A percentile compares a stretch with the other conserved stretches of the same genome.
Conservation (phyloP, 2,329 filamentous ascomycete genomes). For the Neoascochyta sp. region DNA sequence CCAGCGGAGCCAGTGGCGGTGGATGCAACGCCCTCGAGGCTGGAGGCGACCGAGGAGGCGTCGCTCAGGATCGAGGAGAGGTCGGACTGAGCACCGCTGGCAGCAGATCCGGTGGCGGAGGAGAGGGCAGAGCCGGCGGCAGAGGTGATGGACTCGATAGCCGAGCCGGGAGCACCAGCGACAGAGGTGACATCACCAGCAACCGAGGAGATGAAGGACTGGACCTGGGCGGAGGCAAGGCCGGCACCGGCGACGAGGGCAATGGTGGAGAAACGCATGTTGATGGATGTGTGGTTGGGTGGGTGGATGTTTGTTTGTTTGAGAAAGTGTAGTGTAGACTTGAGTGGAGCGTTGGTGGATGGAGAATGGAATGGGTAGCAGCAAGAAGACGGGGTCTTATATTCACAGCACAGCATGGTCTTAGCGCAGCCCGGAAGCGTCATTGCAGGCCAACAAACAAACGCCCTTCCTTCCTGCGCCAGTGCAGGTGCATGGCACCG, state of each 20-base stretch:
- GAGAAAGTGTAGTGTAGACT: conserved; percentile 10
- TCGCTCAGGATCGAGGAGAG: conserved; percentile 13
- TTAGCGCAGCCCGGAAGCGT: conserved; percentile 11
- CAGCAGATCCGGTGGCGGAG: conserved; percentile 8
- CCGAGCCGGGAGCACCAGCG: conserved; percentile 8
- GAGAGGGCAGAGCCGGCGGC: conserved; percentile 8
- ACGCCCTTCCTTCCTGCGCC: conserved; percentile 13
- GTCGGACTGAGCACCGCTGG: conserved; percentile 7
- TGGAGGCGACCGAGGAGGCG: conserved; percentile 13
- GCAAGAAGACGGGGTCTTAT: conserved; percentile 18
- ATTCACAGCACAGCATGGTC: conserved; percentile 11
- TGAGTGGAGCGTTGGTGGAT: conserved; percentile 14
- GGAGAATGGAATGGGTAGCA: conserved; percentile 2
- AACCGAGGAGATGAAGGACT: conserved; percentile 24
- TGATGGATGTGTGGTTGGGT: conserved; percentile 12
- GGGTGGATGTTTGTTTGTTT: conserved; percentile 6
- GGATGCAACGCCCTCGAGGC: conserved; percentile 12
- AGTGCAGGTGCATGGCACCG: conserved; percentile 16
- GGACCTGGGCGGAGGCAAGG: conserved; percentile 28
- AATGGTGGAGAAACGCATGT: conserved; percentile 37
- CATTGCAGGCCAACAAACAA: conserved; percentile 22
- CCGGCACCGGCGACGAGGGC: conserved; percentile 29
- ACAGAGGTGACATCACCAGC: conserved; percentile 8
- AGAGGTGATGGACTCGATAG: conserved; percentile 4
- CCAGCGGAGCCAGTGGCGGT: conserved; percentile 8